Evolutionary conservation across 164 flowering plant genomes (phyloP), one percentile per base, ranked within the genome.

Genomic region (Aristolochia californica): DNA sequence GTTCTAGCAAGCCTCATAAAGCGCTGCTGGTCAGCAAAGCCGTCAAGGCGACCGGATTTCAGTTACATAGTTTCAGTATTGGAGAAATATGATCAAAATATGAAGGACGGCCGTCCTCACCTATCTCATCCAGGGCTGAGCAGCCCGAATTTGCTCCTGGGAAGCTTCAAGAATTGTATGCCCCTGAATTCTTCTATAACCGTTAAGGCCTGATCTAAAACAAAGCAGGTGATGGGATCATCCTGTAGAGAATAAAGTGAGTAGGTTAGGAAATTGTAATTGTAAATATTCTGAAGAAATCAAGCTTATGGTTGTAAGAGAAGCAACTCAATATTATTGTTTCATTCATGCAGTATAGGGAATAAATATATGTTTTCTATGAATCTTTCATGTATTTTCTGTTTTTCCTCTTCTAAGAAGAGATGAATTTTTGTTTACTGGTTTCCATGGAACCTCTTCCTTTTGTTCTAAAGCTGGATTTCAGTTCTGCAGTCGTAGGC

Each of bases 11-110:
- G 82, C 68, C 94, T 94, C 5, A 89, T 94, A 44, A 87, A 80
- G 73, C 78, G 84, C 0, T 94, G 99, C 71, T 94, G 99, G 99
- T 74, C 95, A 11, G 73, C 75, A 38, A 87, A 87, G 48, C 97
- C 99, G 0, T 72, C 91, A 0, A 89, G 87, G 74, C 73, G 97
- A 28, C 99, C 99, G 0, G 96, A 94, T 66, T 94, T 94, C 73
- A 74, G 72, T 21, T 63, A 76, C 67, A 89, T 89, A 25, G 96
- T 94, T 1, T 61, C 82, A 0, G 75, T 74, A 0, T 56, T 94
- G 59, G 97, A 94, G 75, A 84, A 80, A 65, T 83, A 75, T 50
- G 94, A 89, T 23, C 88, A 79, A 61, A 82, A 95, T 58, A 80
- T 80, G 10, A 89, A 78, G 67, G 91, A 87, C 20, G 96, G 93